Evolutionary conservation across 2,329 filamentous ascomycete genomes (phyloP), one percentile per base, ranked within the genome.

Genomic region (Microdochium bolleyi): DNA sequence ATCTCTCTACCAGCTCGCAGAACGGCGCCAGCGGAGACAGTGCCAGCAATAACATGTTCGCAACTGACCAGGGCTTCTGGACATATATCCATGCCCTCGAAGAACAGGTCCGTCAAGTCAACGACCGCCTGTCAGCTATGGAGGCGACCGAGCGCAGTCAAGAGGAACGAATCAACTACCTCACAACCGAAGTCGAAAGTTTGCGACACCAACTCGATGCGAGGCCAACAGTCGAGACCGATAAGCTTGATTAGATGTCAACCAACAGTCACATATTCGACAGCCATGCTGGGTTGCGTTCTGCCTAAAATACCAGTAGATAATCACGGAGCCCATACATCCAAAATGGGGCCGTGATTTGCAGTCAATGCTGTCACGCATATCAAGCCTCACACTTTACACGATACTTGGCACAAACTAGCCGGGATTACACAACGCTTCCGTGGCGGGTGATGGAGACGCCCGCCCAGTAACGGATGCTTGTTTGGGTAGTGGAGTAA

Each of bases 41-140:
- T 61, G 82, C 81, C 57, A 81, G 80, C 56, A 89, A 66, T 49
- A 67, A 89, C 60, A 75, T 89, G 55, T 85, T 89, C 65, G 73
- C 82, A 51, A 71, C 77, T 19, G 80, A 83, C 50, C 75, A 82
- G 56, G 84, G 83, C 44, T 72, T 92, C 9, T 90, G 85, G 85
- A 72, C 77, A 3, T 90, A 90, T 61, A 80, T 92, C 32, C 83
- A 89, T 53, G 78, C 76, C 19, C 73, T 92, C 50, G 88, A 92
- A 62, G 79, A 82, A 13, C 73, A 72, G 57, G 64, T 80, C n/a
- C 73, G 74, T 52, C 65, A 70, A 13, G 61, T 79, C 22, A 70
- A 67, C 37, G 75, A 78, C 32, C 70, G 70, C 50, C 64, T 77
- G 19, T 65, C 69, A 38, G 60, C 60, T 4, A 68, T 79, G 62